Evolutionary conservation across 108 stramenopile genomes (phyloP), one percentile per base, ranked within the genome.

Genomic region (Skeletonema costatum): DNA sequence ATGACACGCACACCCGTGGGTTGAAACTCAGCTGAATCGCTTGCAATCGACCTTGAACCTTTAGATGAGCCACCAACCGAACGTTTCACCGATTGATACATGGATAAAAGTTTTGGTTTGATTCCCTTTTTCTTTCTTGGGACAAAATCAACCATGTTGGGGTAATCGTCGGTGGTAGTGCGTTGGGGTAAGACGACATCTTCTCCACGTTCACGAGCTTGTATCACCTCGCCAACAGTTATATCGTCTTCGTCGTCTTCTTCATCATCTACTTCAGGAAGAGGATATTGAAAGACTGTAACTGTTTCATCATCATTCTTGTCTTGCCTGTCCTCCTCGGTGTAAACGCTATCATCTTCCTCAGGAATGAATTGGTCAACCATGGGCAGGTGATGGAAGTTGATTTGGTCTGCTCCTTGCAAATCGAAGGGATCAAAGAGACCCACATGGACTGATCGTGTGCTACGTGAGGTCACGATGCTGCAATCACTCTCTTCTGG

Each of bases 151-250:
- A 56, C 53, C 53, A 56, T 56, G 53, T 56, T 25, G 21, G 53
- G 19, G 21, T 56, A 56, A 25, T 50, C 17, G 11, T 41, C 2
- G 17, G 7, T 56, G 16, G 25, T 56, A 4, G 25, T 9, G 21
- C 19, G 25, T 2, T n/a, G 53, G 7, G 53, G 25, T 25, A 56
- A 21, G 25, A 25, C 25, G 10, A 56, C 25, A 0, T 56, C 53
- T 56, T 56, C 53, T 56, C 53, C 53, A 29, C 53, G 53, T 56
- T 56, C 53, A 29, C 53, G 53, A 56, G 53, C 53, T 56, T 21
- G 9, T 29, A 56, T 56, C 4, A 56, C 53, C 25, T 56, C 25
- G 1, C 53, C 53, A 5, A 56, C 53, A 25, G 53, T 56, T 29
- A 56, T 56, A 8, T 56, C 53, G 25, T 56, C 53, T 8, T 56